Evolutionary conservation across 495 filamentous ascomycete species (phyloP), one percentile per base, ranked within the genome.

Genomic region (Bathelium albidoporum): DNA sequence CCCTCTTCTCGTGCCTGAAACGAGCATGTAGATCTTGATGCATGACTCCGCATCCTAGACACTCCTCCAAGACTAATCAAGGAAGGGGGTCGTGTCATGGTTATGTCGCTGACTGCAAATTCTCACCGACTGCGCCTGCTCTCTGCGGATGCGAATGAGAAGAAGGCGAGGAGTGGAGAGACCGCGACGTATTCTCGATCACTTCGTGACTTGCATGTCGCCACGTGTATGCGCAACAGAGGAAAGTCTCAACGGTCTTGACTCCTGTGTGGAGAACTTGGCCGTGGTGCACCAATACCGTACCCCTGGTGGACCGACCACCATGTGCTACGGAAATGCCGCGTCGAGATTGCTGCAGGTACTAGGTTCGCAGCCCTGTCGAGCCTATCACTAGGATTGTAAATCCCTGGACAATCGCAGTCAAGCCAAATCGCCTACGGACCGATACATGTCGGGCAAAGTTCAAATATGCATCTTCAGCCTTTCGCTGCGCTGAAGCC

Each of bases 381-480:
- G 9, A 9, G 9, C 26, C 2, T 5, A 9, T 9, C 9, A 12
- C 9, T 28, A 20, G 49, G 11, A n/a, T 29, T 24, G 12, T 9
- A 29, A 55, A n/a, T 29, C 49, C 24, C 9, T 24, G 24, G 7
- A 26, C 29, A 12, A 55, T 3, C 2, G 49, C 49, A 55, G 5
- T 28, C 26, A 7, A 9, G 5, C 4, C 49, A 7, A 7, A n/a
- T 18, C 12, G 44, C 24, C 3, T 29, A 10, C 2, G 12, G 49
- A 55, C 49, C 70, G 32, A 69, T 75, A 60, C 77, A 80, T 59
- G 71, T 72, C 62, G 72, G 74, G 65, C 73, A 70, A 65, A 85
- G 9, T 87, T 55, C 49, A 55, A 55, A 55, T 55, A 55, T 55
- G 20, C 20, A 55, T 29, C 24, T 9, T 26, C 24, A 9, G 49